A percentile compares a stretch with the other conserved stretches of the same genome.
Evolutionary conservation across 495 filamentous ascomycete species (phyloP).

Genomic region (Penicillium nucicola): DNA sequence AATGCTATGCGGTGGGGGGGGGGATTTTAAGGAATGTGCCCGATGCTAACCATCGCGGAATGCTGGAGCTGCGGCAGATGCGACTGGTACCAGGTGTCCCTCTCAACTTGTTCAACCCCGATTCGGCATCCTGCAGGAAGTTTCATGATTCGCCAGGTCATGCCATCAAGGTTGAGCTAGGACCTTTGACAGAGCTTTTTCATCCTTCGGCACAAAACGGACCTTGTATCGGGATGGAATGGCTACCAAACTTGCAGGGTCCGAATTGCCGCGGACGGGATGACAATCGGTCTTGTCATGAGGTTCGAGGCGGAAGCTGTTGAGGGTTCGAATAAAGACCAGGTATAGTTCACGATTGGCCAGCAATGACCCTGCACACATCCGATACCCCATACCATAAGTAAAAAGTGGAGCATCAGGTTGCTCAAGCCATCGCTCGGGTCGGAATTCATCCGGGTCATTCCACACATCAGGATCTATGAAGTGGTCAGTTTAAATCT

Average conservation of each 20-base stretch:
- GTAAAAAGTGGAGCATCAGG: constrained; percentile 60
- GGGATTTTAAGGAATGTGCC: constrained; percentile 1
- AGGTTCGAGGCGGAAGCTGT: constrained; percentile 54
- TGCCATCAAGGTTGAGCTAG: constrained; percentile 18
- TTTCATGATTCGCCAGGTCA: neutral
- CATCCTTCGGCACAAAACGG: constrained; percentile 51
- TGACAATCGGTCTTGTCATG: constrained; percentile 49
- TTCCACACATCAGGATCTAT: constrained; percentile 55
- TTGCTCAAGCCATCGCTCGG: constrained; percentile 61
- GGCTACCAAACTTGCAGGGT: constrained; percentile 57
- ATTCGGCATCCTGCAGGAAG: constrained; percentile 1
- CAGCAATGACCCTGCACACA: constrained; percentile 62
- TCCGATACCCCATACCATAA: constrained; percentile 61
- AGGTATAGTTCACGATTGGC: constrained; percentile 66
- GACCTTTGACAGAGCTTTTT: constrained; percentile 32
- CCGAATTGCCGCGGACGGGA: constrained; percentile 52
- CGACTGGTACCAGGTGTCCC: too few relatives aligned
- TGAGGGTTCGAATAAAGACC: constrained; percentile 59
- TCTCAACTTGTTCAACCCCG: neutral
- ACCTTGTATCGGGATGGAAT: constrained; percentile 55
- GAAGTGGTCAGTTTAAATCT: neutral
- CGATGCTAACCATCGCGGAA: neutral
- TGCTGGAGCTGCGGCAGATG: neutral
- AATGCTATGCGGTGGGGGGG: neutral
- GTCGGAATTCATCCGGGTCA: constrained; percentile 57